Conservation (phyloP, 2,329 filamentous ascomycete species). For the Xylariales sp. region DNA sequence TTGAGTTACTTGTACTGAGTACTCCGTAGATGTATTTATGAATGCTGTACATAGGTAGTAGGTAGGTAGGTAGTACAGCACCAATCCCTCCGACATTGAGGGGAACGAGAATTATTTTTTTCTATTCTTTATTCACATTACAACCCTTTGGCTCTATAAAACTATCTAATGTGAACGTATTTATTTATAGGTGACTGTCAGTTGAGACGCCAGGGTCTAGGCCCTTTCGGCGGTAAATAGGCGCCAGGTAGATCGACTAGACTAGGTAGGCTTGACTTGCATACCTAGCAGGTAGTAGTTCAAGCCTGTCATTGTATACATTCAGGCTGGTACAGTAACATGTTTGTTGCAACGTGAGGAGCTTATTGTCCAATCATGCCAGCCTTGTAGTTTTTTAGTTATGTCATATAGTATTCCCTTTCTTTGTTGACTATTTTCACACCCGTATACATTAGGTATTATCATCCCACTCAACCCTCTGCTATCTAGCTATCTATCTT, state of each 20-base stretch:
- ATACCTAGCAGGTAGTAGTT: too few species aligned
- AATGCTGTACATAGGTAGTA: too few species aligned
- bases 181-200: background rate
- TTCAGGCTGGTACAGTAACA: constrained; percentile 6
- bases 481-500: background rate
- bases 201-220: background rate
- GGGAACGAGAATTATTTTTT: background rate
- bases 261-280: too few species aligned
- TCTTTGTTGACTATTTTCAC: constrained; percentile 25
- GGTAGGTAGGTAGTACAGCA: background rate
- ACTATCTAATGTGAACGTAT: background rate
- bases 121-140: background rate
- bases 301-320: constrained; percentile 9
- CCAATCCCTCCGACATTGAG: background rate
- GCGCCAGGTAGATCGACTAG: constrained; percentile 20
- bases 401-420: constrained; percentile 1
- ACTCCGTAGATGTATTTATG: too few species aligned
- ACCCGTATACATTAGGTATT: constrained; percentile 8
- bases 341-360: constrained; percentile 24
- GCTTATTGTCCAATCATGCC: constrained; percentile 5
- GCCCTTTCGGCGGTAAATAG: constrained; percentile 29
- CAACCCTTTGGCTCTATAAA: background rate
- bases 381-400: background rate
- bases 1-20: background rate
- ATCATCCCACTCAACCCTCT: constrained; percentile 3